phyloP scores from a whole-genome alignment of 2,329 filamentous ascomycete species.

The Graphilbum ipis-grandicollis region DNA sequence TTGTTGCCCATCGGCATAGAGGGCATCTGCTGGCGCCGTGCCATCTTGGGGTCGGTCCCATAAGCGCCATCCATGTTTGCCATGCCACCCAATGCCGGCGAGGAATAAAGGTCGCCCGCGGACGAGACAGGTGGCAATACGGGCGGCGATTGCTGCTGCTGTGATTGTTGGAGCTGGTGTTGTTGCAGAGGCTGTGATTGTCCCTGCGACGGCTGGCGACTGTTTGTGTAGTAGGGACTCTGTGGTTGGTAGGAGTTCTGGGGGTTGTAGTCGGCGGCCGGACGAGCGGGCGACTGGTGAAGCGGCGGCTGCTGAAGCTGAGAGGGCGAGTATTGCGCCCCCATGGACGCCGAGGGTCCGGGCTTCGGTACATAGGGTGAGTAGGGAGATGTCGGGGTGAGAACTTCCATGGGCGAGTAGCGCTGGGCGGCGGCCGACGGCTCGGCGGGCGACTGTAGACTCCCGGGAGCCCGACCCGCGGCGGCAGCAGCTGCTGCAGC shows the following conservation, averaged over 20 bases:
- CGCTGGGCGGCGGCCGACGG: constrained; percentile 72
- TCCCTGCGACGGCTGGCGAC: constrained; percentile 19
- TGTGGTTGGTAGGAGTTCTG: constrained; percentile 18
- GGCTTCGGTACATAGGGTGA: constrained; percentile 48
- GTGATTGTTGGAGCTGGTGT: constrained; percentile 30
- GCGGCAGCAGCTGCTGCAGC: constrained; percentile 10
- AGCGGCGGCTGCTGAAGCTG: constrained; percentile 5
- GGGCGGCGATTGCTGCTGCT: constrained; percentile 30
- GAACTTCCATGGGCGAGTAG: constrained; percentile 88
- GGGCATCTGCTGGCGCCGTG: constrained; percentile 21
- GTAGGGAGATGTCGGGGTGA: constrained; percentile 70
- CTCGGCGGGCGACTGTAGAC: constrained; percentile 58
- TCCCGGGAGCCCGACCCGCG: constrained; percentile 20
- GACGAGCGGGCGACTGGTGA: constrained; percentile 62
- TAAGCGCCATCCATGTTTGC: constrained; percentile 54
- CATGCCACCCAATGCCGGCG: constrained; percentile 39
- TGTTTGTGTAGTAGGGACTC: constrained; percentile 37
- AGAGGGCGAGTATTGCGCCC: constrained; percentile 2
- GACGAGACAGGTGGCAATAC: constrained; percentile 52
- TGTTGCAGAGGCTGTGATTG: constrained; percentile 10
- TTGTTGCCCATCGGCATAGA: constrained; percentile 12
- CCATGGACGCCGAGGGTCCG: constrained; percentile 17
- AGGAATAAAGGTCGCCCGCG: constrained; percentile 40
- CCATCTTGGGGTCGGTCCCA: constrained; percentile 35
- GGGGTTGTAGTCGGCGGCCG: constrained; percentile 35